Conservation (phyloP, 306 rosid species). For the Citrullus amarus region DNA sequence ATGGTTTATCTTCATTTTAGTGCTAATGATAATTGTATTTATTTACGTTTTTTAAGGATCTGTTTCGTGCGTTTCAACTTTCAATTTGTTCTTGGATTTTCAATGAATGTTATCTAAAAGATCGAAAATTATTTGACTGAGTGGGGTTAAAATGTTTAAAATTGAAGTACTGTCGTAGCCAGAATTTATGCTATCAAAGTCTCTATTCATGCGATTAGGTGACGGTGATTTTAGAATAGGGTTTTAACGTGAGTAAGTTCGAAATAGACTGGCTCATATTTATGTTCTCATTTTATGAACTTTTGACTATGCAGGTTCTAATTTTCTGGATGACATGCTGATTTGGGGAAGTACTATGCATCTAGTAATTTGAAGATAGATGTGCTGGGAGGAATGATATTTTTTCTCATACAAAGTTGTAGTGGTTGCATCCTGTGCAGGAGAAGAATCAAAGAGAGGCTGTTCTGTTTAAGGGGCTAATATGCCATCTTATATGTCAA, state of each 20-base stretch:
- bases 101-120: not conserved
- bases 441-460: slow-evolving; percentile 17
- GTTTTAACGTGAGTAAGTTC: not conserved
- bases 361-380: slow-evolving; percentile 14
- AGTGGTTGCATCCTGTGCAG: slow-evolving; percentile 15
- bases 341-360: not conserved
- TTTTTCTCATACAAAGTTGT: slow-evolving; percentile 23
- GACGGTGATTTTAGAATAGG: not conserved
- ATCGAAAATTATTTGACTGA: not conserved
- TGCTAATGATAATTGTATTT: not conserved
- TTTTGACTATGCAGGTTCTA: not conserved
- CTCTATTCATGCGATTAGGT: not conserved
- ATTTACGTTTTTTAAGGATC: not conserved
- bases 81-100: not conserved
- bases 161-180: not conserved
- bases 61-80: not conserved
- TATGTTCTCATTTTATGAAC: not conserved
- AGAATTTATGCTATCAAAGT: not conserved
- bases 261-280: not conserved
- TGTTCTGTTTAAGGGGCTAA: slow-evolving; percentile 37
- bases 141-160: not conserved
- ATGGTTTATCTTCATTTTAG: not conserved
- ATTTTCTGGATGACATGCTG: not conserved
- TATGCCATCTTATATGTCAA: slow-evolving; percentile 69
- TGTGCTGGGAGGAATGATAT: slow-evolving; percentile 59